A percentile compares a stretch with the other conserved stretches of the same genome.
phyloP scores from a whole-genome alignment of 2,329 filamentous ascomycete species.

The Penicillium italicum region DNA sequence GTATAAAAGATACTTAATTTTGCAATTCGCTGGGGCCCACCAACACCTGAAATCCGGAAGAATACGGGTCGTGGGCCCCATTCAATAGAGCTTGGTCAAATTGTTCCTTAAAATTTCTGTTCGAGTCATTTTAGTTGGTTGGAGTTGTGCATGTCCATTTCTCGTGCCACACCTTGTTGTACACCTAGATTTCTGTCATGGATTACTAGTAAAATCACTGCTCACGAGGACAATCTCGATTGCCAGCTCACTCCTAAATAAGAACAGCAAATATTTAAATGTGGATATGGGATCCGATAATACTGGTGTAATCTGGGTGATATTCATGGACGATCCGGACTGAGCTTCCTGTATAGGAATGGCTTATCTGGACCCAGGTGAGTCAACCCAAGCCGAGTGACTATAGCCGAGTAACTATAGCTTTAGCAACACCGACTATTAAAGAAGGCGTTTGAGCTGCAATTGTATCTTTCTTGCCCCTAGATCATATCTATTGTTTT shows the following conservation, averaged over 20 bases:
- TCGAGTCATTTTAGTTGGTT: no score
- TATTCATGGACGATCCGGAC: conserved; percentile 3
- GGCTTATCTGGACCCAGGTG: neutral
- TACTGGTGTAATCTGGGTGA: neutral
- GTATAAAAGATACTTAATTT: no score
- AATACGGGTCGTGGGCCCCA: no score
- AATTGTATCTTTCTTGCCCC: neutral
- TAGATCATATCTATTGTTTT: neutral
- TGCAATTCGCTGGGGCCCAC: no score
- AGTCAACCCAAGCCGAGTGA: neutral
- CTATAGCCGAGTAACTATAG: neutral
- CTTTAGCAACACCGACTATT: neutral
- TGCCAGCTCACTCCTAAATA: neutral
- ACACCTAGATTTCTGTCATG: neutral
- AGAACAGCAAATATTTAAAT: neutral
- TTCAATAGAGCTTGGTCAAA: no score
- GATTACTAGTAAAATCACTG: neutral
- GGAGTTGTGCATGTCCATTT: no score
- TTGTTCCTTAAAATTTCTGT: no score
- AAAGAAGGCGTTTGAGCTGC: neutral
- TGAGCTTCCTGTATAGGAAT: conserved; percentile 3
- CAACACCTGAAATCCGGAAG: no score
- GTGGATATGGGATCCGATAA: conserved; percentile 2
- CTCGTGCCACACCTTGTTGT: no score
- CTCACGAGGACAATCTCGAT: neutral